A percentile compares a stretch with the other conserved stretches of the same genome.
phyloP scores from a whole-genome alignment of 2,329 filamentous ascomycete species.

The Aspergillus sergii region DNA sequence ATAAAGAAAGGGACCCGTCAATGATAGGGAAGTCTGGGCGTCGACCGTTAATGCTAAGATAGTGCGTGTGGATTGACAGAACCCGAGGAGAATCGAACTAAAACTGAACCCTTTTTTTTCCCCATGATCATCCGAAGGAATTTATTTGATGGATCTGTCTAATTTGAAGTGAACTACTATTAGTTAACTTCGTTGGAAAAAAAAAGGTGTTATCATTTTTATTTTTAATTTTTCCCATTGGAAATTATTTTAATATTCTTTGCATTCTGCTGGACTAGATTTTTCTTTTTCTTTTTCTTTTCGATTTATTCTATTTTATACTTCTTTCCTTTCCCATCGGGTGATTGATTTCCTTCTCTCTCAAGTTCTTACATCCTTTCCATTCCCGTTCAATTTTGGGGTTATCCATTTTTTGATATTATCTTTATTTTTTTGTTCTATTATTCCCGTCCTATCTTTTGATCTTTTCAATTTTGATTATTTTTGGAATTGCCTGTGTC shows the following conservation, averaged over 20 bases:
- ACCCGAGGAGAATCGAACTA: conserved; percentile 12
- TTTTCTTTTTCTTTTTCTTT: neutral
- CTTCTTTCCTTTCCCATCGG: neutral
- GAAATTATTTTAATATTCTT: neutral
- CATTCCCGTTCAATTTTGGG: conserved; percentile 11
- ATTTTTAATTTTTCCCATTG: neutral
- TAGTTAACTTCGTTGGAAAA: conserved; percentile 1
- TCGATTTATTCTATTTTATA: neutral
- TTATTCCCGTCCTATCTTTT: neutral
- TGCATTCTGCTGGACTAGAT: neutral
- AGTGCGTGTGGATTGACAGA: conserved; percentile 8
- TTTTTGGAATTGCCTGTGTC: neutral
- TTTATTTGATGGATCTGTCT: conserved; percentile 6
- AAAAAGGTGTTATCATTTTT: neutral
- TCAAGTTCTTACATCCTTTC: conserved; percentile 28
- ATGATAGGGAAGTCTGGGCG: conserved; percentile 2
- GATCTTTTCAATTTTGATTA: neutral
- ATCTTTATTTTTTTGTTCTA: conserved; percentile 8
- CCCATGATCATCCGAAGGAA: conserved; percentile 10
- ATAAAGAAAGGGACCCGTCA: conserved; percentile 7
- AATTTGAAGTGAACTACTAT: conserved; percentile 4
- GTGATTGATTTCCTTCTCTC: conserved; percentile 7
- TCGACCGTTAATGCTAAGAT: conserved; percentile 11
- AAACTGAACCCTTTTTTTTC: conserved; percentile 11
- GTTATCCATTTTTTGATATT: neutral